phyloP scores from a whole-genome alignment of 208 protist species.

The Tritrichomonas musculus region DNA sequence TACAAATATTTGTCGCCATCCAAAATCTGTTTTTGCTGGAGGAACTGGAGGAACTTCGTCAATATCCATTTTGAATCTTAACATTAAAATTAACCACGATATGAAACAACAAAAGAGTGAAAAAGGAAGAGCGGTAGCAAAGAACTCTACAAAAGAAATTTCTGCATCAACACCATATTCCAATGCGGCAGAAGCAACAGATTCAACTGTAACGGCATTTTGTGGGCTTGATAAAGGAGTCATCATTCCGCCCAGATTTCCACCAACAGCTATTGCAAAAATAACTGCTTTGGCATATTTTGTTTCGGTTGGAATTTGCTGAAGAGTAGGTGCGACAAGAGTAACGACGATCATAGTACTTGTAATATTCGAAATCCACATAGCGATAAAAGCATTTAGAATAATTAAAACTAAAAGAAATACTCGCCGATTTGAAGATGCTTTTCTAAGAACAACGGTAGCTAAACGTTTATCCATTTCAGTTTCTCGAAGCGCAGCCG shows the following conservation, averaged over 20 bases:
- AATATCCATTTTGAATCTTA: not conserved
- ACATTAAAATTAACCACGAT: not conserved
- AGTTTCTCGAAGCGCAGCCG: not conserved
- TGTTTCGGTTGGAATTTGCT: not conserved
- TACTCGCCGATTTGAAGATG: not conserved
- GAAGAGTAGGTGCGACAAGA: not conserved
- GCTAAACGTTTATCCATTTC: slow-evolving; percentile 25
- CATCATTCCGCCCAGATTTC: slow-evolving; percentile 28
- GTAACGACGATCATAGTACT: not conserved
- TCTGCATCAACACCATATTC: not conserved
- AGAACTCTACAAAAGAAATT: not conserved
- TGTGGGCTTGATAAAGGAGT: slow-evolving; percentile 22
- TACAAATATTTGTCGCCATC: not conserved
- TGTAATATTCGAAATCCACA: slow-evolving; percentile 33
- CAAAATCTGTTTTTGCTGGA: not conserved
- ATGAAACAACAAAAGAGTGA: not conserved
- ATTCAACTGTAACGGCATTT: slow-evolving; percentile 17
- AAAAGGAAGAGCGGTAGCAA: slow-evolving; percentile 7
- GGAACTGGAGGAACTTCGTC: not conserved
- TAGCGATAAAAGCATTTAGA: slow-evolving; percentile 15
- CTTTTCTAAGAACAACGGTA: not conserved
- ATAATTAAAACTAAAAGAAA: not conserved
- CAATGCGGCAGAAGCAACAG: not conserved
- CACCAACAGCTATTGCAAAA: not conserved
- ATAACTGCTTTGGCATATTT: not conserved